Conservation (phyloP, 2,329 filamentous ascomycete species). For the Lithohypha guttulata region DNA sequence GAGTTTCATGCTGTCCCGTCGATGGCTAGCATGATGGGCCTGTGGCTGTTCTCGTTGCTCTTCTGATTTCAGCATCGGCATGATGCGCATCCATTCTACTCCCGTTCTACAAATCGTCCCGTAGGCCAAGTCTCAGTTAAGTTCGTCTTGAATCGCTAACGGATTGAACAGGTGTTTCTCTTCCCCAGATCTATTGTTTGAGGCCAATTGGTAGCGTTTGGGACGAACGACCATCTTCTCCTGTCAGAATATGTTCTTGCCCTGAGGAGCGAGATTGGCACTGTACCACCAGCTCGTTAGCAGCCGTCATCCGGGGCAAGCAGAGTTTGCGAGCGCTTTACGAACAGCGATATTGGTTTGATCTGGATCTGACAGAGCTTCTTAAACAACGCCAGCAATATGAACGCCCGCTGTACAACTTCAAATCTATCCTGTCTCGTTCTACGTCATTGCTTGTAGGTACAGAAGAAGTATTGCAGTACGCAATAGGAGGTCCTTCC, state of each 20-base stretch:
- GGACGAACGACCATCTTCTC: neutral
- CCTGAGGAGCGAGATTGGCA: too few species aligned
- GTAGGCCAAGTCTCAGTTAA: neutral
- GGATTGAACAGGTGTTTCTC: neutral
- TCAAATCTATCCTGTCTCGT: neutral
- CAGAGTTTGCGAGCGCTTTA: neutral
- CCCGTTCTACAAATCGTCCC: constrained; percentile 3
- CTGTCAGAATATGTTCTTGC: too few species aligned
- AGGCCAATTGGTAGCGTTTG: neutral
- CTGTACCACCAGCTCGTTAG: neutral
- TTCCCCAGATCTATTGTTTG: neutral
- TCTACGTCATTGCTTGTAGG: neutral
- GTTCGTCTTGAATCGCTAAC: neutral
- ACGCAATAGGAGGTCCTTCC: neutral
- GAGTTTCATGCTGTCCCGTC: too few species aligned
- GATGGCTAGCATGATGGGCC: too few species aligned
- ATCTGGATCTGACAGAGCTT: neutral
- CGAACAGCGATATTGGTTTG: constrained; percentile 2
- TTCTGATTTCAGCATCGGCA: neutral
- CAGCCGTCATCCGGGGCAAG: neutral
- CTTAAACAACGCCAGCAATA: constrained; percentile 3
- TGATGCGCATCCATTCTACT: too few species aligned
- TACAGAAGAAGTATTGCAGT: neutral
- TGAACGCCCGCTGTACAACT: constrained; percentile 3
- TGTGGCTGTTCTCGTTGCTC: neutral